These are phyloP conservation scores for Bretziella fagacearum DNA, from an alignment of 2,329 filamentous ascomycete species.

Conservation along the genomic window DNA sequence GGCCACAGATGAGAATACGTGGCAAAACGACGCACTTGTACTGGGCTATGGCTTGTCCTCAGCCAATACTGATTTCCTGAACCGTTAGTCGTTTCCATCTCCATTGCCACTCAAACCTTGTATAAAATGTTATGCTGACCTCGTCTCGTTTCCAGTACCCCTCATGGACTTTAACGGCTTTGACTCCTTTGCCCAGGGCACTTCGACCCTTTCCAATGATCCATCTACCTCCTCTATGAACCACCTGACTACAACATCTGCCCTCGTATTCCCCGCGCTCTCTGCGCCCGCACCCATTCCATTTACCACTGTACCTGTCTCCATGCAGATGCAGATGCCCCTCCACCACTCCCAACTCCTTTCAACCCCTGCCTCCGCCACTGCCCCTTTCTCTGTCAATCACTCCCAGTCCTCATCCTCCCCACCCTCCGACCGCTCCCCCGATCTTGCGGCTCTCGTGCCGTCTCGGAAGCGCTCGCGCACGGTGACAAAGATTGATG, in stretches of 20 bases:
- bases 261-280: conserved; percentile 6
- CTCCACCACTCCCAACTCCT: conserved; percentile 1
- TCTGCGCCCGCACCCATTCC: conserved; percentile 6
- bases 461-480: conserved; percentile 9
- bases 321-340: conserved; percentile 9
- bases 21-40: conserved; percentile 1
- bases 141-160: not conserved
- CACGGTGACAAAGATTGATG: conserved; percentile 6
- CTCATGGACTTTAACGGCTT: conserved; percentile 6
- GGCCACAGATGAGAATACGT: conserved; percentile 1
- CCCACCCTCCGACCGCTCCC: not conserved
- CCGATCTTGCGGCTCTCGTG: not conserved
- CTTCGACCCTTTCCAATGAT: conserved; percentile 2
- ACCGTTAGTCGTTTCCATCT: conserved; percentile 1
- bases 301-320: not conserved
- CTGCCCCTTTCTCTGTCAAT: not conserved
- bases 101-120: not conserved
- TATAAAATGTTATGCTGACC: conserved; percentile 3
- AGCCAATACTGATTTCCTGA: conserved; percentile 1
- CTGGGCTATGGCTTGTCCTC: conserved; percentile 1
- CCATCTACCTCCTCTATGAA: conserved; percentile 4
- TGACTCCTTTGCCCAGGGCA: conserved; percentile 7
- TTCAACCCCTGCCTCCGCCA: not conserved
- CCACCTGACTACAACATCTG: conserved; percentile 6
- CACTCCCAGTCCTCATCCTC: conserved; percentile 5